Conservation (phyloP, 2,329 filamentous ascomycete genomes). For the Ophiostoma pallidulum region DNA sequence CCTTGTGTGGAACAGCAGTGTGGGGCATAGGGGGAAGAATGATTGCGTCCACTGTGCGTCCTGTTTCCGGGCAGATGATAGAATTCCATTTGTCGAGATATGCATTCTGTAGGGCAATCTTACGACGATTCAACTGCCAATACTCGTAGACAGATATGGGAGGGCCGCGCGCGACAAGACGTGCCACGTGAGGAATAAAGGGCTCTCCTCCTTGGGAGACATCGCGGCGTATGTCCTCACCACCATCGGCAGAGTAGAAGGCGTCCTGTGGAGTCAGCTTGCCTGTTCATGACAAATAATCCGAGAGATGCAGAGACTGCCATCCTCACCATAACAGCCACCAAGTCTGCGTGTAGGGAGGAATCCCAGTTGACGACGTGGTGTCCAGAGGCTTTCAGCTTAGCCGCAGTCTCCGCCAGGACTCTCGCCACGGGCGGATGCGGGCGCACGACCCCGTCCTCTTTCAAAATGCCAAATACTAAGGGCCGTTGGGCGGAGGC, state of each 20-base stretch:
- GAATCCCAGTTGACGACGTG: constrained; percentile 45
- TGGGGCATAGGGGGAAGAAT: constrained; percentile 54
- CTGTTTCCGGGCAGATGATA: constrained; percentile 31
- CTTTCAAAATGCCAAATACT: constrained; percentile 10
- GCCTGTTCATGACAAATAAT: constrained; percentile 39
- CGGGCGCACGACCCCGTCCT: constrained; percentile 33
- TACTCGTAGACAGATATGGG: constrained; percentile 55
- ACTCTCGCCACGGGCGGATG: constrained; percentile 51
- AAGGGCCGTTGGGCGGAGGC: too few relatives aligned
- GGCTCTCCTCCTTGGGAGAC: constrained; percentile 48
- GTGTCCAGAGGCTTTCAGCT: constrained; percentile 34
- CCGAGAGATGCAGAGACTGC: too few relatives aligned
- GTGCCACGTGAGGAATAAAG: constrained; percentile 48
- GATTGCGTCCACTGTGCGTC: constrained; percentile 42
- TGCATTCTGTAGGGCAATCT: constrained; percentile 40
- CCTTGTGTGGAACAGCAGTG: constrained; percentile 36
- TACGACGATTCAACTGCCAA: constrained; percentile 56
- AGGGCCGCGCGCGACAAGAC: constrained; percentile 40
- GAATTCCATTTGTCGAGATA: constrained; percentile 52
- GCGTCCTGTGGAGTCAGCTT: constrained; percentile 36
- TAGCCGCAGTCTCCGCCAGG: constrained; percentile 38
- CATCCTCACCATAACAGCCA: too few relatives aligned
- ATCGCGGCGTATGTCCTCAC: constrained; percentile 51
- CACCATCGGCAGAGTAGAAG: constrained; percentile 53
- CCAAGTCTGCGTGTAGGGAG: constrained; percentile 40